Conservation (phyloP, 1,284 basidiomycete genomes). For the Tylopilus microsporus region DNA sequence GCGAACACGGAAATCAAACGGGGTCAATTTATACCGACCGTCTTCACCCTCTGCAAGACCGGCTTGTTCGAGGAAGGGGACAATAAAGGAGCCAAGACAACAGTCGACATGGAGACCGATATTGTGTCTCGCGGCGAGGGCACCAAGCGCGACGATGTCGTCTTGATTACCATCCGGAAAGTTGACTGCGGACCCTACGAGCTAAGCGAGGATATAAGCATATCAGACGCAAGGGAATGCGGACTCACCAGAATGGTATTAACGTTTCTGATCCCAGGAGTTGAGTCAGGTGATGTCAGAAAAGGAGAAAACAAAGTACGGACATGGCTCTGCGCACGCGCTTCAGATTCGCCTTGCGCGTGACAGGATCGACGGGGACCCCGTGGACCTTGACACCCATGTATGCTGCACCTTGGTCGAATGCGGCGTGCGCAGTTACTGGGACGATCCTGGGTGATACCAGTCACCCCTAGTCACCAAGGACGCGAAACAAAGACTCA, state of each 20-base stretch:
- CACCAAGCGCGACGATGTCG: conserved; percentile 78
- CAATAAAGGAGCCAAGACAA: conserved; percentile 88
- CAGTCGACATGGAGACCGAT: conserved; percentile 92
- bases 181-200: too few species aligned
- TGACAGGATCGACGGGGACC: conserved; percentile 41
- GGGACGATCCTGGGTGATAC: too few species aligned
- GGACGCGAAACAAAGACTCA: conserved; percentile 24
- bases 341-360: conserved; percentile 44
- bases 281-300: too few species aligned
- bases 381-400: background rate
- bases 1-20: conserved; percentile 85
- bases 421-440: too few species aligned
- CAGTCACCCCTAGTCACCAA: background rate
- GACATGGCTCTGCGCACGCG: too few species aligned
- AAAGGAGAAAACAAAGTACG: conserved; percentile 29
- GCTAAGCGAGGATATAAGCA: too few species aligned
- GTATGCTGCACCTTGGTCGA: background rate
- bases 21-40: conserved; percentile 49
- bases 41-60: too few species aligned
- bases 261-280: conserved; percentile 48
- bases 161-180: conserved; percentile 65
- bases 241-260: conserved; percentile 73
- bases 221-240: too few species aligned
- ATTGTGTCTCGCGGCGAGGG: conserved; percentile 71
- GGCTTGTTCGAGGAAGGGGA: conserved; percentile 76